Evolutionary conservation across 176 grass and related monocot species (phyloP).

Genomic region (Musa schizocarpa): DNA sequence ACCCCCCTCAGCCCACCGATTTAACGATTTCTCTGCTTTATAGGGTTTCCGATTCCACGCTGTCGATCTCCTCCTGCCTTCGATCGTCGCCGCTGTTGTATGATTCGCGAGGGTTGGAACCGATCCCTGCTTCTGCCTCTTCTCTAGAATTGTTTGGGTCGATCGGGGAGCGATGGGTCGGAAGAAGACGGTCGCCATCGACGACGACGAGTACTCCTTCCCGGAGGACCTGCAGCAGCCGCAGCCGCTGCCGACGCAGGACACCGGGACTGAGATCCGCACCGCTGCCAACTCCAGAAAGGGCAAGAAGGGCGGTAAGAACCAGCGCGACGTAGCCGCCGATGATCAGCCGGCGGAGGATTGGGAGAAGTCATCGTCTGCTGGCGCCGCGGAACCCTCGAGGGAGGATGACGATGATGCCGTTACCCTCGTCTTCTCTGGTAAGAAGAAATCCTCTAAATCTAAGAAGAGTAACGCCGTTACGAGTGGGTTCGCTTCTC

Average conservation of each 20-base stretch:
- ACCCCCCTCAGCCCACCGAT: not conserved
- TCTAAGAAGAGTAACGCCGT: conserved; percentile 26
- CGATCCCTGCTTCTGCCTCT: not conserved
- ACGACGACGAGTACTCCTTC: conserved; percentile 86
- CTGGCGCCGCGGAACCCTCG: not conserved
- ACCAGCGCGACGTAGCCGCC: conserved; percentile 13
- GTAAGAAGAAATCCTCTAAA: conserved; percentile 94
- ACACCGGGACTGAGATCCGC: conserved; percentile 27
- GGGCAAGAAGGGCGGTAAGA: conserved; percentile 59
- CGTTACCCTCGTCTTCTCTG: conserved; percentile 53
- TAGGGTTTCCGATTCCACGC: not conserved
- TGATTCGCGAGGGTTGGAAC: not conserved
- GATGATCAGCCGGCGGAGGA: conserved; percentile 29
- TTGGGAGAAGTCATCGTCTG: conserved; percentile 32
- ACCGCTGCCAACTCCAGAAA: conserved; percentile 52
- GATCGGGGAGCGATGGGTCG: conserved; percentile 50
- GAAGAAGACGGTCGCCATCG: conserved; percentile 84
- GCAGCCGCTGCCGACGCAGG: conserved; percentile 25
- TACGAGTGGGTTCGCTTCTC: conserved; percentile 48
- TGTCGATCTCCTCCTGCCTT: not conserved
- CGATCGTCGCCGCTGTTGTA: not conserved
- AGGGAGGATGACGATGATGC: conserved; percentile 47
- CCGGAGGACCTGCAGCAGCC: conserved; percentile 35
- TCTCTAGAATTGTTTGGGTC: not conserved
- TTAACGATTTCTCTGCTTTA: not conserved